Evolutionary conservation across 176 grass and related monocot genomes (phyloP), one percentile per base, ranked within the genome.

Genomic region (Thinopyrum elongatum): DNA sequence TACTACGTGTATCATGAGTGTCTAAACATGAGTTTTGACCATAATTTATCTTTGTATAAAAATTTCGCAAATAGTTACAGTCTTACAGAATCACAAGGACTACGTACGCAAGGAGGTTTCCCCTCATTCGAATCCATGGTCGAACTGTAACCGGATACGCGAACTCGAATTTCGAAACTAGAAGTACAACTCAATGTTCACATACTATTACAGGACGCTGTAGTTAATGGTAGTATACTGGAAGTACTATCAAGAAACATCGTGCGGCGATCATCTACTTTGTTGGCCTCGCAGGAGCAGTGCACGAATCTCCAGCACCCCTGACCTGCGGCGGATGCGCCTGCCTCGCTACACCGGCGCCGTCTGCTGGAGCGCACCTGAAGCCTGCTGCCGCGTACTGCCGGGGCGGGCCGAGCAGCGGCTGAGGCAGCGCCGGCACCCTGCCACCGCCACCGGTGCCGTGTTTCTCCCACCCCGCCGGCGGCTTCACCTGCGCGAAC

Each of bases 401-500:
- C 8, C 51, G 65, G 3, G 66, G 84, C 39, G 49, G 16, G 62
- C 79, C 41, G 79, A 81, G 36, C 76, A 42, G 49, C 51, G 65
- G 44, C 55, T 19, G 75, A 19, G 74, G 74, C 46, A 21, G 75
- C 23, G 64, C 75, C 23, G 68, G 75, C 68, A 21, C 10, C 42
- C 69, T 81, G 38, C 33, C 5, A 12, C 8, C 3, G 53, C 41
- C 16, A 30, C 28, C 39, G 11, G 11, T 9, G 28, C 51, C 21
- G 30, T 35, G 30, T 59, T 74, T 78, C 47, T 85, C 83, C 12
- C 60, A 70, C 21, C 23, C 87, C 27, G 46, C 42, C 8, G 77
- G n/a, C n/a, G 92, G 84, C 19, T 86, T 86, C 25, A 68, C 67
- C 1, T 81, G 86, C 38, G 84, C 70, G 80, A 94, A 36, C 83